phyloP scores from a whole-genome alignment of 164 flowering plant genomes.

The Vitis riparia region DNA sequence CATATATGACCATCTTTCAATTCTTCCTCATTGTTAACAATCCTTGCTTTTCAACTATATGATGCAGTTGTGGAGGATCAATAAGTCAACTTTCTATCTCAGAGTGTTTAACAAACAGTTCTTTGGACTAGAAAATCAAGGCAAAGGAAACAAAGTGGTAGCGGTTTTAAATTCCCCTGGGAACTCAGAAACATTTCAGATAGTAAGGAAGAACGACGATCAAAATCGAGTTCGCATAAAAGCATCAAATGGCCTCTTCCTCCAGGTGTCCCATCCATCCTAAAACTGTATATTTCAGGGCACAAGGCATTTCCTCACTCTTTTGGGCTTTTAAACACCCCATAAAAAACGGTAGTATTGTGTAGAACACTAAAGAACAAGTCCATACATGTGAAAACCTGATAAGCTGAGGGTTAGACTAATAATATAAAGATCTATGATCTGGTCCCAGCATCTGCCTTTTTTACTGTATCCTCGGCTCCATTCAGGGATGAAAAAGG shows the following conservation, averaged over 20 bases:
- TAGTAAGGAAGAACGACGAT: constrained; percentile 11
- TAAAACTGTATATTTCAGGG: background rate
- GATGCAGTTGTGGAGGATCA: constrained; percentile 25
- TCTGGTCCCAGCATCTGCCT: too few relatives aligned
- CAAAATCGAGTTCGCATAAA: constrained; percentile 13
- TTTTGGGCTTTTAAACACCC: too few relatives aligned
- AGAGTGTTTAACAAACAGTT: constrained; percentile 22
- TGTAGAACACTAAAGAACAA: too few relatives aligned
- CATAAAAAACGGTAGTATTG: too few relatives aligned
- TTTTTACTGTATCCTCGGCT: too few relatives aligned
- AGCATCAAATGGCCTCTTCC: constrained; percentile 18
- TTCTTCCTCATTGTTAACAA: background rate
- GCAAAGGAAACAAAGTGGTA: background rate
- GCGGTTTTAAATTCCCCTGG: constrained; percentile 4
- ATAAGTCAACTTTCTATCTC: constrained; percentile 12
- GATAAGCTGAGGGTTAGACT: too few relatives aligned
- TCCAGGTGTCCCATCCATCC: constrained; percentile 15
- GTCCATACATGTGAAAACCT: too few relatives aligned
- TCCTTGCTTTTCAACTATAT: background rate
- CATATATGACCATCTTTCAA: background rate
- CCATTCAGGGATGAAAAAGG: too few relatives aligned
- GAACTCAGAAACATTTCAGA: constrained; percentile 17
- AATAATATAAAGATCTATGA: too few relatives aligned
- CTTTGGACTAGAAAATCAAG: constrained; percentile 10
- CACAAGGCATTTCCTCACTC: too few relatives aligned